Base-by-base conservation (phyloP, 2,329 filamentous ascomycete genomes). In the Calonectria fujianensis region DNA sequence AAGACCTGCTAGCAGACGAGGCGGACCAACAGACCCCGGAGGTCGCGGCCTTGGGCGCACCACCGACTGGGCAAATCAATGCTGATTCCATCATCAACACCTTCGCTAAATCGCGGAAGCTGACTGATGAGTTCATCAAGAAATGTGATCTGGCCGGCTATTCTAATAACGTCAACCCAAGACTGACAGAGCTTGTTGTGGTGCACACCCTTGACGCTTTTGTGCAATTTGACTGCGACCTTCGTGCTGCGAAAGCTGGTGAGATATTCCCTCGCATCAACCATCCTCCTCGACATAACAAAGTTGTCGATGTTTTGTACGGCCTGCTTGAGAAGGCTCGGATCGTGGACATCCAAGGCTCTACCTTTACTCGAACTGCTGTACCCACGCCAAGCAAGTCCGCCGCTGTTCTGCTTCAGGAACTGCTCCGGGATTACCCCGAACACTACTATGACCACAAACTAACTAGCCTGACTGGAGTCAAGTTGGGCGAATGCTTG, bases 151-250 rank as follows among this genome's bases (percentile, higher is more conserved):
- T 59, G 2, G 8, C 18, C 5, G 52, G 31, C 20, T 59, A 59
- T 14, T 35, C 14, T 14, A 57, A n/a, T 2, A 10, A n/a, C 18
- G 51, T 45, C 8, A 41, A n/a, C 10, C 51, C 50, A 31, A 54
- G 13, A 57, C 14, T 32, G 50, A 37, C 16, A 14, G 50, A 29
- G 48, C 51, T 68, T 13, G 14, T 54, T 32, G 65, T 51, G 0
- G 65, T 27, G 20, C 35, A 39, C 16, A 54, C 50, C 4, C 54
- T 41, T 50, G 51, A 37, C 11, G 69, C 61, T 2, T 71, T 71
- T 24, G 50, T 50, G 10, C 24, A 71, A 27, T 51, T 71, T 3
- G 69, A 61, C 27, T 66, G 48, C 18, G 11, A 35, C 3, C 18
- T 59, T n/a, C 52, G 52, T 14, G 10, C 31, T 7, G 52, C 52